Evolutionary conservation across 352 stramenopile genomes (phyloP), one percentile per base, ranked within the genome.

Genomic region (Nothophytophthora sp.): DNA sequence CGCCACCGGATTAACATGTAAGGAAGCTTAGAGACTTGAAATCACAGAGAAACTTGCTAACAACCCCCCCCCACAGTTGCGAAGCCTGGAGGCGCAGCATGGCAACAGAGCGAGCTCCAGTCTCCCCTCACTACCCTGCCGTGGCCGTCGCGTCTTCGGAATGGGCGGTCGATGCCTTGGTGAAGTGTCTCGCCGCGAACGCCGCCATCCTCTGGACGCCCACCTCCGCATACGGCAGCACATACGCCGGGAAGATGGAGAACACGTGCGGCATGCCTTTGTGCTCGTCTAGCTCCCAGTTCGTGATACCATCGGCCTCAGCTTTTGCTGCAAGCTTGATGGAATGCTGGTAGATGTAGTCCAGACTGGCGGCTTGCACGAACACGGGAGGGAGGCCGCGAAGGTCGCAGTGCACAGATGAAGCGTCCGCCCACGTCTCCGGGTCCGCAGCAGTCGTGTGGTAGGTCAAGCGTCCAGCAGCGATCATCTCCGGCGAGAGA

Each of bases 191-290:
- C n/a, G 57, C 66, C 1, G 55, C 37, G 27, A 75, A 75, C 1
- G 27, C 23, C 4, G 65, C 44, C 29, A 62, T 9, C 0, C 49
- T 54, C 2, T 63, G n/a, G 32, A 69, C n/a, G 9, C 56, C 61
- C 1, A 67, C 52, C 6, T 41, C 40, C 1, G 56, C 45, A 18
- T 67, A 68, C 9, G 65, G 61, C 16, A 72, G 44, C n/a, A 76
- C 33, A 13, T 60, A 66, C 1, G 16, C 29, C 15, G 61, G 66
- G 50, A 72, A 72, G 18, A 72, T 47, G 10, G 53, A 46, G 37
- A 76, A 70, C 8, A 66, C 54, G 45, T 72, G 66, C 3, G 62
- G 61, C 61, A 72, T 66, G 15, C 63, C 40, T 11, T 58, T 35
- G 35, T 72, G 52, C 7, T 57, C 36, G 15, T 77, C 63, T 8